These are phyloP conservation scores for Trametes elegans DNA, from an alignment of 768 basidiomycete species.

Conservation along the genomic window DNA sequence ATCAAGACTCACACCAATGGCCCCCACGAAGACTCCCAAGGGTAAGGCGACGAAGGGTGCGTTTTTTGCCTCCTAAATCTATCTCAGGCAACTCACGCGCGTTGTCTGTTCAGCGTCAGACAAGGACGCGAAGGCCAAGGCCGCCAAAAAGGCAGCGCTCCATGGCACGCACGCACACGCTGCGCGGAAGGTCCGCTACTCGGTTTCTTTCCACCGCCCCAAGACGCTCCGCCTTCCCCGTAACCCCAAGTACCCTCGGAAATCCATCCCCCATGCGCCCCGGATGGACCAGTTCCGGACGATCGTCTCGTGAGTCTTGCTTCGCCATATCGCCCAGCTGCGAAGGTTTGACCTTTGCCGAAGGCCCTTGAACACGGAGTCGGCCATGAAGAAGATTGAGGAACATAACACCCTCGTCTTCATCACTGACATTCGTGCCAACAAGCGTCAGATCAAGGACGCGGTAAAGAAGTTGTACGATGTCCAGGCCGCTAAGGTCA, in stretches of 20 bases:
- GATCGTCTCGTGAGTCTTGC: conserved; percentile 72
- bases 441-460: conserved; percentile 99
- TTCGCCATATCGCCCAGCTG: background rate
- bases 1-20: conserved; percentile 42
- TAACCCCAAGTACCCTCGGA: conserved; percentile 92
- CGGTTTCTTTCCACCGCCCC: conserved; percentile 93
- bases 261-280: conserved; percentile 87
- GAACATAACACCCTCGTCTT: conserved; percentile 99
- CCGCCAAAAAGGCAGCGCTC: conserved; percentile 94
- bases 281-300: conserved; percentile 97
- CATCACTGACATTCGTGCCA: conserved; percentile 91
- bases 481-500: conserved; percentile 93
- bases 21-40: conserved; percentile 67
- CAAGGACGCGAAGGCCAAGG: conserved; percentile 74
- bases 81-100: background rate
- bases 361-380: conserved; percentile 91
- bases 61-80: conserved; percentile 20
- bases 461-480: conserved; percentile 99
- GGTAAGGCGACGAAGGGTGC: conserved; percentile 51
- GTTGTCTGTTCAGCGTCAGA: conserved; percentile 20
- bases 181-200: conserved; percentile 77
- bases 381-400: conserved; percentile 99
- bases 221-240: conserved; percentile 87
- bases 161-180: conserved; percentile 79
- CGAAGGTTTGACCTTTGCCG: background rate